phyloP scores from a whole-genome alignment of 108 stramenopile genomes.

The Cyclotella atomus region DNA sequence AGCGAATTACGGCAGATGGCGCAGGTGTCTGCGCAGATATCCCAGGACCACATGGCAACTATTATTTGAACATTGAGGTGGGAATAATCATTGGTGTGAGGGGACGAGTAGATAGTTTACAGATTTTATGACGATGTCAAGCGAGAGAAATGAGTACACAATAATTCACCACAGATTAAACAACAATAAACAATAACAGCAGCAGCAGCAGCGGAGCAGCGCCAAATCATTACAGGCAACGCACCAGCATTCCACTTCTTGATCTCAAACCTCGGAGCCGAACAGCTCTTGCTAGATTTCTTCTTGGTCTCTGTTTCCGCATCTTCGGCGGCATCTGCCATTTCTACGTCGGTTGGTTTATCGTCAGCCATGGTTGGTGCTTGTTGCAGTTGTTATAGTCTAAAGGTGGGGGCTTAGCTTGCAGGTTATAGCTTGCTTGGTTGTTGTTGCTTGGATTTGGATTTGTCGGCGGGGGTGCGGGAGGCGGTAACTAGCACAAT shows the following conservation, averaged over 20 bases:
- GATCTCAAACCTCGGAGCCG: conserved; percentile 86
- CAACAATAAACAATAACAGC: too few species aligned
- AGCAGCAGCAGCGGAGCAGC: too few species aligned
- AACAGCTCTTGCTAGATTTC: conserved; percentile 24
- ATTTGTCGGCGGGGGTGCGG: too few species aligned
- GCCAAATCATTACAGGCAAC: background rate
- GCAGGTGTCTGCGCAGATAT: conserved; percentile 99
- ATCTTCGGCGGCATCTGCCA: conserved; percentile 35
- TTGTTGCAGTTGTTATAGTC: background rate
- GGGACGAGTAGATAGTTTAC: background rate
- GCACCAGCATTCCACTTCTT: conserved; percentile 94
- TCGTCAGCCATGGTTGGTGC: conserved; percentile 13
- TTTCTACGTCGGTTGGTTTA: conserved; percentile 43
- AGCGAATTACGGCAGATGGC: conserved; percentile 99
- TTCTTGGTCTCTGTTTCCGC: conserved; percentile 12
- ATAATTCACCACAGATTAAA: too few species aligned
- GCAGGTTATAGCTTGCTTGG: too few species aligned
- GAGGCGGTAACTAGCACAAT: too few species aligned
- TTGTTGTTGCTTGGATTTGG: too few species aligned
- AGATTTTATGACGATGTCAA: too few species aligned
- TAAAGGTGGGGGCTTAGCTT: too few species aligned
- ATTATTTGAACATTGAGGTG: too few species aligned
- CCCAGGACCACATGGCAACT: conserved; percentile 99
- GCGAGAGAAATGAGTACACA: too few species aligned
- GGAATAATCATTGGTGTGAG: background rate